A percentile compares a stretch with the other conserved stretches of the same genome.
Conservation (phyloP, 495 filamentous ascomycete species). For the Hypoxylon rickii region DNA sequence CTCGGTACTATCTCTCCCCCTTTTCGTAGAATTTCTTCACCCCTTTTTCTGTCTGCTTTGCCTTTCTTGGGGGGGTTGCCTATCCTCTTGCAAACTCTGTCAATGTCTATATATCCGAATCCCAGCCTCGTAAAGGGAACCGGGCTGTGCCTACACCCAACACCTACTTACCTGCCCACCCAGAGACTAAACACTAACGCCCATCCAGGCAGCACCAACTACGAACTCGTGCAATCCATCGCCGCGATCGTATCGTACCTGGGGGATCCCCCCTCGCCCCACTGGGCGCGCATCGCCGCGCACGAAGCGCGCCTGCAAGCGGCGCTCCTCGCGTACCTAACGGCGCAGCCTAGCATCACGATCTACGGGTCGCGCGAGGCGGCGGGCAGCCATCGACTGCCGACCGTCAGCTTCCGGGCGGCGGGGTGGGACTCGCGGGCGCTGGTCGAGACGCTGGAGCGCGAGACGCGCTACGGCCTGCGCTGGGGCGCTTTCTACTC, state of each 20-base stretch:
- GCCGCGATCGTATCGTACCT: conserved; percentile 63
- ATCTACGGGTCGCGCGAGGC: conserved; percentile 60
- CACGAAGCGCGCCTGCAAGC: conserved; percentile 66
- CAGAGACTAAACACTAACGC: neutral
- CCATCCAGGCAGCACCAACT: conserved; percentile 50
- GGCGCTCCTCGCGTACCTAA: conserved; percentile 61
- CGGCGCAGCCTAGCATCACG: conserved; percentile 47
- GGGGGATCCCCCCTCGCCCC: conserved; percentile 29
- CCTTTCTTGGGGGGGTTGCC: no score
- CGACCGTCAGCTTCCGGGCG: conserved; percentile 69
- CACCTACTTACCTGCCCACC: neutral
- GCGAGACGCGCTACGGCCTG: conserved; percentile 58
- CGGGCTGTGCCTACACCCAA: neutral
- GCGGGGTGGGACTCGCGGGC: conserved; percentile 58
- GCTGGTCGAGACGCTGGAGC: conserved; percentile 67
- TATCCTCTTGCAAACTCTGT: no score
- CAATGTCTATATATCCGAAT: no score
- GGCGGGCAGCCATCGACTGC: conserved; percentile 55
- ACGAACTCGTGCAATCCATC: conserved; percentile 67
- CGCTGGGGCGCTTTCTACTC: conserved; percentile 73
- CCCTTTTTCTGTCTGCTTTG: neutral
- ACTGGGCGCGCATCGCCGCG: conserved; percentile 56
- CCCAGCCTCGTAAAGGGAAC: no score
- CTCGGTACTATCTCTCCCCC: conserved; percentile 16
- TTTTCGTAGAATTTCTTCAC: neutral